A percentile compares a stretch with the other conserved stretches of the same genome.
Conservation (phyloP, 2,329 filamentous ascomycete genomes). For the Exophiala oligosperma region DNA sequence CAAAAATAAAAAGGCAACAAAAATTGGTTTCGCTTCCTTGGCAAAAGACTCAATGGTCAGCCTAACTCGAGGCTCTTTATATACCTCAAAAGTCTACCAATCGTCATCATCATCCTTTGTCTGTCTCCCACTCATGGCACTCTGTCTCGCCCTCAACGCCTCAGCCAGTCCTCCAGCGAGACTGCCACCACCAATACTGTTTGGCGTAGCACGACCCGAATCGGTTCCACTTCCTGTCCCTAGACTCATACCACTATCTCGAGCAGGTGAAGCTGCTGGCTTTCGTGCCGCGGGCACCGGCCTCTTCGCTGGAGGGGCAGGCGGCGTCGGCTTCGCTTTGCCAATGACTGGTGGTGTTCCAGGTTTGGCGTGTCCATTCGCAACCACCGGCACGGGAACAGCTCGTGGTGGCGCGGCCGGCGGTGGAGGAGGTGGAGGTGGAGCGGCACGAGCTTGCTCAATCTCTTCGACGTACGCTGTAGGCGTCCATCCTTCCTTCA, state of each 20-base stretch:
- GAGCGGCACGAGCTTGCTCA: constrained; percentile 59
- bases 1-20: too few species aligned
- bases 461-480: constrained; percentile 88
- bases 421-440: constrained; percentile 57
- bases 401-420: constrained; percentile 48
- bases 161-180: constrained; percentile 74
- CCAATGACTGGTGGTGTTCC: constrained; percentile 3
- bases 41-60: too few species aligned
- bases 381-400: constrained; percentile 57
- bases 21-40: too few species aligned
- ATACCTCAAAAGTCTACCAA: constrained; percentile 50
- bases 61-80: not conserved
- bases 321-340: constrained; percentile 62
- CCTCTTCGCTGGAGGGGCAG: constrained; percentile 77
- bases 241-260: constrained; percentile 62
- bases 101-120: constrained; percentile 69
- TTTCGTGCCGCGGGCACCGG: constrained; percentile 70
- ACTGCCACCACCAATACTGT: constrained; percentile 55
- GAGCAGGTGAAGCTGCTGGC: constrained; percentile 60
- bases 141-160: constrained; percentile 73
- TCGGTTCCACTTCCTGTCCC: constrained; percentile 54
- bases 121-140: constrained; percentile 67
- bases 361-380: constrained; percentile 19
- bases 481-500: constrained; percentile 88
- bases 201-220: constrained; percentile 71